Evolutionary conservation across 176 grass and related monocot genomes (phyloP).

Genomic region (Dendrocalamus sinicus): DNA sequence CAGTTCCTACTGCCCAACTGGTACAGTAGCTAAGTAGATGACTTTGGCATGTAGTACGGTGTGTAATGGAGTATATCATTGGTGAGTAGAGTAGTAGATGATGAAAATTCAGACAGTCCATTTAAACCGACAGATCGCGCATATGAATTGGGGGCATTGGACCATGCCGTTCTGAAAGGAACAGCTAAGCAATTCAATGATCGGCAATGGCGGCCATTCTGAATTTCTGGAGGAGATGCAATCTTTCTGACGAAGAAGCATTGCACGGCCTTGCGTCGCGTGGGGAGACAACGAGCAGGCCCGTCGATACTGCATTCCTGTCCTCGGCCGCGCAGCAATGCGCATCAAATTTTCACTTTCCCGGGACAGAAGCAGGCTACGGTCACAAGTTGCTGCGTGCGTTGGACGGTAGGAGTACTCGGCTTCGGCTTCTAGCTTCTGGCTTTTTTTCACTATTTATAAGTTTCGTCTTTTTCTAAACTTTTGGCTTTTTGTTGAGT

Average conservation of each 20-base stretch:
- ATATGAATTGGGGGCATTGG: not conserved
- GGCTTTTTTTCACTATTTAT: no score
- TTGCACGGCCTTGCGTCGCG: not conserved
- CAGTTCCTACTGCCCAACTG: not conserved
- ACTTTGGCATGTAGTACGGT: not conserved
- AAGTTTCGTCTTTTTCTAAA: no score
- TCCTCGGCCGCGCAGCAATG: not conserved
- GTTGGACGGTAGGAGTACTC: no score
- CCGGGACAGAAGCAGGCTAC: no score
- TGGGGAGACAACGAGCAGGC: not conserved
- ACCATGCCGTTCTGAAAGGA: not conserved
- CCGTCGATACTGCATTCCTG: not conserved
- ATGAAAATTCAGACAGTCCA: not conserved
- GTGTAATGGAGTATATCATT: not conserved
- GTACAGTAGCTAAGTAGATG: not conserved
- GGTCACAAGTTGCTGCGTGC: no score
- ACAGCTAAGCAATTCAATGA: constrained; percentile 10
- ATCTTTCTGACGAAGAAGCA: not conserved
- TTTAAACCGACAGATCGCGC: not conserved
- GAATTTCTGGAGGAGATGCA: not conserved
- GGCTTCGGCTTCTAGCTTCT: no score
- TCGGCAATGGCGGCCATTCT: not conserved
- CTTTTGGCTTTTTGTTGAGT: no score
- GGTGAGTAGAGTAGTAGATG: not conserved
- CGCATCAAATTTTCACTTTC: no score